Conservation (phyloP, 352 stramenopile species). For the Globisporangium lucens region DNA sequence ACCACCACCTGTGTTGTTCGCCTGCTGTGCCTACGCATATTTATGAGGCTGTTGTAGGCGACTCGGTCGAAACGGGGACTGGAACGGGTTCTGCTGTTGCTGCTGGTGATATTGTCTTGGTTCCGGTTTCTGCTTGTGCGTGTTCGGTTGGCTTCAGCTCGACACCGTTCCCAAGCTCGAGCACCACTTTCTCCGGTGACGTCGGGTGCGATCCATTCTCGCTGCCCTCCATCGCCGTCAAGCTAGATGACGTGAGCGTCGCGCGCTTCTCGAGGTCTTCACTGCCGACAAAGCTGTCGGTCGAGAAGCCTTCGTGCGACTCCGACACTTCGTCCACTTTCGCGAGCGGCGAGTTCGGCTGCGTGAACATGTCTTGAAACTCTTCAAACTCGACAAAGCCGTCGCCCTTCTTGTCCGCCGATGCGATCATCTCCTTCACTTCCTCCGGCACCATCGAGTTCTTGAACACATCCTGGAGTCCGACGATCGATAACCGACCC, state of each 20-base stretch:
- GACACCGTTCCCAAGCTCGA: background rate
- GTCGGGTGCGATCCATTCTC: constrained; percentile 6
- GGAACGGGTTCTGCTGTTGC: background rate
- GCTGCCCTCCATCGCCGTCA: constrained; percentile 3
- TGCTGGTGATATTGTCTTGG: constrained; percentile 8
- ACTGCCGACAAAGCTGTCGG: constrained; percentile 17
- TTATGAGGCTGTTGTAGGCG: constrained; percentile 5
- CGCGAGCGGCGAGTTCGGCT: constrained; percentile 27
- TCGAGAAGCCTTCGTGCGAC: constrained; percentile 23
- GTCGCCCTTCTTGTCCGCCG: constrained; percentile 79
- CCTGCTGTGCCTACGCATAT: background rate
- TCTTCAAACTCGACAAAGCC: constrained; percentile 88
- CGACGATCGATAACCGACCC: constrained; percentile 89
- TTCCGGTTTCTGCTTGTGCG: background rate
- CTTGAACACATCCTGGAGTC: constrained; percentile 85
- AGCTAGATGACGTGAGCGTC: constrained; percentile 15
- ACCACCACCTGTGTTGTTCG: background rate
- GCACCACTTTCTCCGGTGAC: background rate
- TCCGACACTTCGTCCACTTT: constrained; percentile 33
- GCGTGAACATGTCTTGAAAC: constrained; percentile 77
- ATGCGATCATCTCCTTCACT: constrained; percentile 89
- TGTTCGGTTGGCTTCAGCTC: background rate
- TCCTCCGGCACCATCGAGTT: constrained; percentile 85
- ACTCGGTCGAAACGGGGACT: background rate
- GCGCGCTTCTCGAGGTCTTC: constrained; percentile 26